phyloP scores from a whole-genome alignment of 2,329 filamentous ascomycete genomes.

The Botrytis tulipae region DNA sequence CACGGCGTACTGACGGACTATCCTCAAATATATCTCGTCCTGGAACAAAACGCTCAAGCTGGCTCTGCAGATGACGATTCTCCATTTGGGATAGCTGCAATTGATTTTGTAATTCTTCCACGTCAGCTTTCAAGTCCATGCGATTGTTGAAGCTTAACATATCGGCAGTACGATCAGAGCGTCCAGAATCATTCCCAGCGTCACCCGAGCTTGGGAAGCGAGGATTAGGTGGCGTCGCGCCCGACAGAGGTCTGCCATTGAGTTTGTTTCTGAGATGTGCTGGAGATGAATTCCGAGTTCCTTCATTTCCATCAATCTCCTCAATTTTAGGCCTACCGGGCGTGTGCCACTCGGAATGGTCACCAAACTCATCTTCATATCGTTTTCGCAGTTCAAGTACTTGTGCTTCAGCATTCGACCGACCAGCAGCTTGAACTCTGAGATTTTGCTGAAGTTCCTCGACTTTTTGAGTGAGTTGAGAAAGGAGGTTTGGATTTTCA shows the following conservation, averaged over 20 bases:
- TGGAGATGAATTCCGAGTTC: conserved; percentile 70
- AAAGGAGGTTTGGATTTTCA: conserved; percentile 58
- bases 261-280: conserved; percentile 60
- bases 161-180: conserved; percentile 83
- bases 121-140: conserved; percentile 86
- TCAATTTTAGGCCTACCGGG: conserved; percentile 74
- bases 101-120: conserved; percentile 91
- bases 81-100: conserved; percentile 94
- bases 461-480: conserved; percentile 81
- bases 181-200: conserved; percentile 67
- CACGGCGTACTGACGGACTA: conserved; percentile 73
- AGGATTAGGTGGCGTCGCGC: conserved; percentile 74
- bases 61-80: conserved; percentile 86
- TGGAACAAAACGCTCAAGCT: conserved; percentile 70
- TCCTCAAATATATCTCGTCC: conserved; percentile 65
- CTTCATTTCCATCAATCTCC: conserved; percentile 83
- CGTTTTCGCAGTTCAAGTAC: conserved; percentile 73
- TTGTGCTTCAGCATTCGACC: conserved; percentile 78
- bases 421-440: conserved; percentile 76
- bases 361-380: conserved; percentile 68
- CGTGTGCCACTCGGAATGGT: conserved; percentile 58
- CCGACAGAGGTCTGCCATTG: conserved; percentile 62
- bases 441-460: conserved; percentile 88
- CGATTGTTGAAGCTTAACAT: conserved; percentile 80
- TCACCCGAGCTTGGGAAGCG: conserved; percentile 65